These are phyloP conservation scores for Exophiala sideris DNA, from an alignment of 2,329 filamentous ascomycete genomes.

Conservation along the genomic window DNA sequence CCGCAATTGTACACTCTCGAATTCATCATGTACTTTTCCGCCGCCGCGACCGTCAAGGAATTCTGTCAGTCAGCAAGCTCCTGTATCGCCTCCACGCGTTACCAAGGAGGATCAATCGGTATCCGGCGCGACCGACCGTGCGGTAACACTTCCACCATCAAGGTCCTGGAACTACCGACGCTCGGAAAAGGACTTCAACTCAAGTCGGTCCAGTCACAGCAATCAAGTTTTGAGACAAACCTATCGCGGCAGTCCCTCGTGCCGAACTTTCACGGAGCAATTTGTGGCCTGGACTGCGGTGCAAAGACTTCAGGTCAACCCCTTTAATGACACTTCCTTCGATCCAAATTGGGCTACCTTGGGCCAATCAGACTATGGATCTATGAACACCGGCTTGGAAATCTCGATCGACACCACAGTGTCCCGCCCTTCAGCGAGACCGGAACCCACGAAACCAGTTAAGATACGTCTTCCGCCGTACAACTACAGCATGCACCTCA, in stretches of 20 bases:
- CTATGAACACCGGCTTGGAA: slow-evolving; percentile 10
- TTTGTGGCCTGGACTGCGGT: slow-evolving; percentile 8
- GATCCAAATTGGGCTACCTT: slow-evolving; percentile 14
- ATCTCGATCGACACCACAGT: slow-evolving; percentile 17
- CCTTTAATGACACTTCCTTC: slow-evolving; percentile 11
- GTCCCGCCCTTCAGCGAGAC: slow-evolving; percentile 2
- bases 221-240: slow-evolving; percentile 4
- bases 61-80: slow-evolving; percentile 6
- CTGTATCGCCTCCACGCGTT: background rate
- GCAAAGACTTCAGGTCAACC: slow-evolving; percentile 7
- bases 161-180: slow-evolving; percentile 10
- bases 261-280: slow-evolving; percentile 15
- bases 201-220: slow-evolving; percentile 13
- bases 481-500: slow-evolving; percentile 17
- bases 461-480: slow-evolving; percentile 19
- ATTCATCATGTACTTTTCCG: slow-evolving; percentile 12
- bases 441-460: slow-evolving; percentile 4
- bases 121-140: background rate
- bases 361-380: slow-evolving; percentile 8
- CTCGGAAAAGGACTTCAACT: slow-evolving; percentile 25
- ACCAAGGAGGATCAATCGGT: background rate
- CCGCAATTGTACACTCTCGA: slow-evolving; percentile 14
- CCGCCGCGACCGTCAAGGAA: slow-evolving; percentile 4
- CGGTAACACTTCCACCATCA: background rate
- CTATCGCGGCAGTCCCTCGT: slow-evolving; percentile 15